Percentiles rank a stretch among this genome's conserved stretches.
These are phyloP conservation scores for Patellifolia procumbens DNA, from an alignment of 179 eudicot species.

Conservation along the genomic window DNA sequence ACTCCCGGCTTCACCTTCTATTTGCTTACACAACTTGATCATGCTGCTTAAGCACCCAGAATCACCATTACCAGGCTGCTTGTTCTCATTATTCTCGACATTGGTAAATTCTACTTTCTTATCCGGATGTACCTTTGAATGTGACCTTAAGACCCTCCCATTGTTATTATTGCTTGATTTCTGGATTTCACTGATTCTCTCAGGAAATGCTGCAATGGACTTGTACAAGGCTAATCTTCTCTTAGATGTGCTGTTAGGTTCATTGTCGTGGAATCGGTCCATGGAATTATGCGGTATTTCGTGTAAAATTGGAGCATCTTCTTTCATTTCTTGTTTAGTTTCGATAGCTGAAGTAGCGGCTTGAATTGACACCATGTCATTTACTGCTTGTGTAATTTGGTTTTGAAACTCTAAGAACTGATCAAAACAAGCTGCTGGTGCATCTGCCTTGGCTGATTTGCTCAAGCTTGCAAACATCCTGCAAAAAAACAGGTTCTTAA, in stretches of 20 bases:
- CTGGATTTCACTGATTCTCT: conserved; percentile 39
- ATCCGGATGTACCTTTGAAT: conserved; percentile 25
- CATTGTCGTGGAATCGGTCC: conserved; percentile 44
- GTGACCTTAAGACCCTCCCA: conserved; percentile 61
- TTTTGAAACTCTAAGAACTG: conserved; percentile 79
- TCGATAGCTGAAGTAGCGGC: conserved; percentile 69
- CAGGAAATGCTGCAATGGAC: conserved; percentile 61
- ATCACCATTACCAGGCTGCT: conserved; percentile 47
- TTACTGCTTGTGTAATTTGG: conserved; percentile 67
- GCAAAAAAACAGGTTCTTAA: neutral
- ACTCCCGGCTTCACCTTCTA: conserved; percentile 77
- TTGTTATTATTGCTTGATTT: conserved; percentile 34
- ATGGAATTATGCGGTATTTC: conserved; percentile 49
- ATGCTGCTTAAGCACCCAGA: conserved; percentile 51
- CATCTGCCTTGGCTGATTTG: conserved; percentile 60
- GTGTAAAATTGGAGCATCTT: conserved; percentile 36
- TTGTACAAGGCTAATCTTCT: conserved; percentile 64
- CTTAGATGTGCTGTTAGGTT: conserved; percentile 51
- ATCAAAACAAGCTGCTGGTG: conserved; percentile 72
- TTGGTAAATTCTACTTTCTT: conserved; percentile 22
- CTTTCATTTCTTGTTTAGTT: conserved; percentile 31
- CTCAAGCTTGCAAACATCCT: conserved; percentile 77
- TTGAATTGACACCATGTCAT: conserved; percentile 82
- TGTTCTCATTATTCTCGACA: conserved; percentile 74
- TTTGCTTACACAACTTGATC: conserved; percentile 71